Conservation (phyloP, 2,329 filamentous ascomycete genomes). For the Acrocalymma vagum region DNA sequence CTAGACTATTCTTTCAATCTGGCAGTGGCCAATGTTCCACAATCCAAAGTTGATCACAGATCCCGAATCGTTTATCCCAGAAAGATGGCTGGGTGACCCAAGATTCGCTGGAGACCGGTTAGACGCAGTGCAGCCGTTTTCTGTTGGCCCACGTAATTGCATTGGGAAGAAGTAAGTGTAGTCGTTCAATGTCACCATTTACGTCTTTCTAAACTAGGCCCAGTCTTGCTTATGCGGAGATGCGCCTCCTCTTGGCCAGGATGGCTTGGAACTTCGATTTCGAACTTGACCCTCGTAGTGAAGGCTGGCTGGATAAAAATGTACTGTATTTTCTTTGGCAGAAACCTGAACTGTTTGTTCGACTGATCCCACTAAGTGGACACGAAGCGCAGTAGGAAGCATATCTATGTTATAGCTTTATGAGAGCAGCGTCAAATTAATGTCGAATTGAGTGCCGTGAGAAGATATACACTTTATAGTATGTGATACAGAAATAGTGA, state of each 20-base stretch:
- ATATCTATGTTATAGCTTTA: no score
- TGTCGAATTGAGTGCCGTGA: no score
- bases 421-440: no score
- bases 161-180: constrained; percentile 21
- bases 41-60: no score
- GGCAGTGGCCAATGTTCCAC: no score
- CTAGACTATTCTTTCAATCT: no score
- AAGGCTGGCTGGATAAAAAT: not conserved
- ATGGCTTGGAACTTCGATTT: constrained; percentile 19
- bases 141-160: constrained; percentile 19
- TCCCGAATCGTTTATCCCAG: constrained; percentile 1
- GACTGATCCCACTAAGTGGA: not conserved
- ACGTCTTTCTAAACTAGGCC: not conserved
- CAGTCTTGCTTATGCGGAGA: constrained; percentile 27
- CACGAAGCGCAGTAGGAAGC: no score
- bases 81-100: constrained; percentile 1
- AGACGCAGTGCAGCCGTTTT: constrained; percentile 18
- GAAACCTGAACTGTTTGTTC: constrained; percentile 5
- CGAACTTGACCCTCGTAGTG: not conserved
- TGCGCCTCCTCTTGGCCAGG: constrained; percentile 17
- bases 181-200: not conserved
- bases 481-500: no score
- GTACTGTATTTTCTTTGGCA: constrained; percentile 1
- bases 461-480: no score
- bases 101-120: not conserved